Percentiles rank a stretch among this genome's conserved stretches.
Conservation (phyloP, 2,329 filamentous ascomycete genomes). For the Colletotrichum higginsianum region DNA sequence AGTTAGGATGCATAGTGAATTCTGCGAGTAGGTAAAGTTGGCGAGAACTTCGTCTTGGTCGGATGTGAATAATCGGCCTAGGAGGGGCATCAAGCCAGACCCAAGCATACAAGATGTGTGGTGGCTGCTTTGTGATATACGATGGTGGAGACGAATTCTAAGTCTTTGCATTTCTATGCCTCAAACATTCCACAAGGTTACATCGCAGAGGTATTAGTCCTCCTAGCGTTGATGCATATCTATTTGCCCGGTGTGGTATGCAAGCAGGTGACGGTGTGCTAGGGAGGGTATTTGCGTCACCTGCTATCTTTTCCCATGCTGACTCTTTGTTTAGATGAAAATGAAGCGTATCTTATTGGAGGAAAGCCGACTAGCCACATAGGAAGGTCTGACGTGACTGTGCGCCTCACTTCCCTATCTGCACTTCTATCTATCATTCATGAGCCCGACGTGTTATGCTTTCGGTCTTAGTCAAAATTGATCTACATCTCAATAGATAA, state of each 20-base stretch:
- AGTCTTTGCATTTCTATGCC: background rate
- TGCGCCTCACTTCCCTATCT: background rate
- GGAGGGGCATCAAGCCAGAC: background rate
- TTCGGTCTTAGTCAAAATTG: background rate
- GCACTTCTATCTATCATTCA: background rate
- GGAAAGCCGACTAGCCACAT: background rate
- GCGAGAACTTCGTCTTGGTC: background rate
- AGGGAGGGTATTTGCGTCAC: background rate
- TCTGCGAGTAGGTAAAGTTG: background rate
- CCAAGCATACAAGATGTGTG: background rate
- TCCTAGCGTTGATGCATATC: background rate
- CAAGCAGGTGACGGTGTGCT: background rate
- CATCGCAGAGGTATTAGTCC: too few species aligned
- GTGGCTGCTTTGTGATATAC: conserved; percentile 14
- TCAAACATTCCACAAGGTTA: background rate
- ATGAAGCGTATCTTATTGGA: background rate
- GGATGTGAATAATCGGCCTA: background rate
- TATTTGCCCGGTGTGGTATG: background rate
- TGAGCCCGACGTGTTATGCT: background rate
- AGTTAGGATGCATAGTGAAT: conserved; percentile 11
- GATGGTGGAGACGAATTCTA: background rate
- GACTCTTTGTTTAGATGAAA: background rate
- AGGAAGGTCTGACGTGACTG: background rate
- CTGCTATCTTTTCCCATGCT: background rate
- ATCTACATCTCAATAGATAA: background rate